These are phyloP conservation scores for Diplodia intermedia DNA, from an alignment of 2,329 filamentous ascomycete genomes.

Conservation along the genomic window DNA sequence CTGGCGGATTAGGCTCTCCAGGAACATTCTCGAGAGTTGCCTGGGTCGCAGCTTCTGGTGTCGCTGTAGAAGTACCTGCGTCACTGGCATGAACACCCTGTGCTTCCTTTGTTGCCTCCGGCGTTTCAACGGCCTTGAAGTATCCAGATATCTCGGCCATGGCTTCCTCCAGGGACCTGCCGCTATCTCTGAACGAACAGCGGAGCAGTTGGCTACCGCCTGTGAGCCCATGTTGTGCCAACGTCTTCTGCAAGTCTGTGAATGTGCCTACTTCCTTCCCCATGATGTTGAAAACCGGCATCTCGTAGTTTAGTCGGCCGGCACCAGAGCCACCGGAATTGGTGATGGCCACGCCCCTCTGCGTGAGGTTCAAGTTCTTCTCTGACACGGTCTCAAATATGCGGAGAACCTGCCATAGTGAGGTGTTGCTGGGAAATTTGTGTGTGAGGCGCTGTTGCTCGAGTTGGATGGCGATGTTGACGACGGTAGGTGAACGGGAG, in stretches of 20 bases:
- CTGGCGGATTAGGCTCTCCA: conserved; percentile 36
- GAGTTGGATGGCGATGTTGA: conserved; percentile 88
- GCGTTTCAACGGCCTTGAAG: conserved; percentile 62
- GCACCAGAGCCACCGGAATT: conserved; percentile 61
- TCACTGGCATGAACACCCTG: conserved; percentile 41
- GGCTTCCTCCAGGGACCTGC: conserved; percentile 81
- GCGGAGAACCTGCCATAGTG: conserved; percentile 86
- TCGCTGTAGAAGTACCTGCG: conserved; percentile 40
- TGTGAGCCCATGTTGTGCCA: conserved; percentile 86
- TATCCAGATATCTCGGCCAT: conserved; percentile 80
- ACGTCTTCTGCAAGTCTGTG: conserved; percentile 83
- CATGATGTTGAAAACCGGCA: conserved; percentile 83
- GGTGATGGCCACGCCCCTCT: conserved; percentile 73
- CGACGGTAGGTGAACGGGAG: conserved; percentile 82
- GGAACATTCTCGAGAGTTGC: conserved; percentile 40
- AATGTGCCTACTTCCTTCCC: conserved; percentile 79
- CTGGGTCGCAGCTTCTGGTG: conserved; percentile 37
- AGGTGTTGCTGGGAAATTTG: conserved; percentile 87
- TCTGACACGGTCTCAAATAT: conserved; percentile 78
- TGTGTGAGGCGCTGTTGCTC: conserved; percentile 75
- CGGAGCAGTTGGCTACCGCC: conserved; percentile 81
- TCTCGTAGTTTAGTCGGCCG: conserved; percentile 86
- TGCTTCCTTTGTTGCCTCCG: conserved; percentile 18
- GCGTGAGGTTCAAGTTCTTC: conserved; percentile 76
- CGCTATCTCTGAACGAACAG: conserved; percentile 76